A percentile compares a stretch with the other conserved stretches of the same genome.
Evolutionary conservation across 768 basidiomycete genomes (phyloP).

Genomic region (Coprinopsis strossmayeri): DNA sequence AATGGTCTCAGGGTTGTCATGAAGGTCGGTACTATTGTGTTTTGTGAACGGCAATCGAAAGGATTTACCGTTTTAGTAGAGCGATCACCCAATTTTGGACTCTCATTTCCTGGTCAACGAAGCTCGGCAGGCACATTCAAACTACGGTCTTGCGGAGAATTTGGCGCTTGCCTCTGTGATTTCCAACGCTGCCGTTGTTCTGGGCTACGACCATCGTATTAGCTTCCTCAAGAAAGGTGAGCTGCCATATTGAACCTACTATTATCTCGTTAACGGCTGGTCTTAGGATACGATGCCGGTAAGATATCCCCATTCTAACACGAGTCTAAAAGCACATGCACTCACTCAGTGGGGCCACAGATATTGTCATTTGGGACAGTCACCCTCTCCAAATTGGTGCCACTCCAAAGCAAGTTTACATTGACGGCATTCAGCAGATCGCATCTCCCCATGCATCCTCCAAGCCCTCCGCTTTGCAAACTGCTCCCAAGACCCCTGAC

Average conservation of each 20-base stretch:
- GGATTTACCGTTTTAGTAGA: too few relatives aligned
- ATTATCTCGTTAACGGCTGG: neutral
- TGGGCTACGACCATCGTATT: conserved; percentile 72
- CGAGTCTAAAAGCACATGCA: too few relatives aligned
- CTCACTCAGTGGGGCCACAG: conserved; percentile 19
- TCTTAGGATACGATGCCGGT: conserved; percentile 64
- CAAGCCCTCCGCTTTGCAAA: conserved; percentile 53
- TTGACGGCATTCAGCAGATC: conserved; percentile 78
- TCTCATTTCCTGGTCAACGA: conserved; percentile 69
- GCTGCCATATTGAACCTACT: too few relatives aligned
- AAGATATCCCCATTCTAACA: conserved; percentile 1
- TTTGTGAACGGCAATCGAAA: too few relatives aligned
- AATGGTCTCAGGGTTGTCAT: conserved; percentile 65
- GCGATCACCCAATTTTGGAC: conserved; percentile 56
- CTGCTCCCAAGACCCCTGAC: conserved; percentile 47
- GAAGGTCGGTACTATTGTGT: too few relatives aligned
- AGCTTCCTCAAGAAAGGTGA: conserved; percentile 58
- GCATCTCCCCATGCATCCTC: conserved; percentile 32
- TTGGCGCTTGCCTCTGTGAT: conserved; percentile 68
- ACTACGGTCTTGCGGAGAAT: conserved; percentile 61
- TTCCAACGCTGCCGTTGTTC: conserved; percentile 58
- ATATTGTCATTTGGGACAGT: conserved; percentile 70
- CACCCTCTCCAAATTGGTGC: conserved; percentile 77
- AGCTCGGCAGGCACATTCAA: conserved; percentile 72
- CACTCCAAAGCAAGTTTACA: conserved; percentile 75